Evolutionary conservation across 78 protist genomes (phyloP).

Genomic region (Dictyostelium intermedium): DNA sequence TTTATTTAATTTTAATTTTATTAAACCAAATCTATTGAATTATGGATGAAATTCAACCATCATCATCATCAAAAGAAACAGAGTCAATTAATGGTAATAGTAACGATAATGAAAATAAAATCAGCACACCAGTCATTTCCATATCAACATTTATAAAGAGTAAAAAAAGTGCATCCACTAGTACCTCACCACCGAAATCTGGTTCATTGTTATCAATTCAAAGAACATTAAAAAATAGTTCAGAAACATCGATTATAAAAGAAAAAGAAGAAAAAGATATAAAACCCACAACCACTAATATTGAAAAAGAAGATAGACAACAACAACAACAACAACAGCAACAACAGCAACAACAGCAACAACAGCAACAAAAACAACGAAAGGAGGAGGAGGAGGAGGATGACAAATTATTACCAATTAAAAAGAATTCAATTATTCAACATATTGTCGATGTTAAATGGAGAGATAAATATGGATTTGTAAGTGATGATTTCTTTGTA

Average conservation of each 20-base stretch:
- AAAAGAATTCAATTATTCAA: neutral
- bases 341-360: too few relatives aligned
- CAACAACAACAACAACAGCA: too few relatives aligned
- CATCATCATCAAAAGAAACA: neutral
- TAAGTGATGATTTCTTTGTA: constrained; percentile 19
- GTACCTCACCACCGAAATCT: constrained; percentile 1
- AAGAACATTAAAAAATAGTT: neutral
- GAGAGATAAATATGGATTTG: constrained; percentile 59
- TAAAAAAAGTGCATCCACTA: neutral
- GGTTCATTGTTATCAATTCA: constrained; percentile 16
- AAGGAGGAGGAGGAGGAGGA: neutral
- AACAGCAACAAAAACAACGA: neutral
- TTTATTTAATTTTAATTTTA: too few relatives aligned
- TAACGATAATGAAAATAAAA: neutral
- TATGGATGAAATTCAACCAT: neutral
- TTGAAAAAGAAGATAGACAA: neutral
- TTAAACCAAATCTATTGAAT: too few relatives aligned
- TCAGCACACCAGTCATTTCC: neutral
- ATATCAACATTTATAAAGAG: constrained; percentile 29
- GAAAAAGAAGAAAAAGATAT: neutral
- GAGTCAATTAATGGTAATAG: neutral
- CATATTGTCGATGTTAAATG: neutral
- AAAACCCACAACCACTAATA: too few relatives aligned
- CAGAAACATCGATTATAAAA: neutral
- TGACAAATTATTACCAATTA: neutral